phyloP scores from a whole-genome alignment of 176 grass and related monocot species.

The Aegilops longissima region DNA sequence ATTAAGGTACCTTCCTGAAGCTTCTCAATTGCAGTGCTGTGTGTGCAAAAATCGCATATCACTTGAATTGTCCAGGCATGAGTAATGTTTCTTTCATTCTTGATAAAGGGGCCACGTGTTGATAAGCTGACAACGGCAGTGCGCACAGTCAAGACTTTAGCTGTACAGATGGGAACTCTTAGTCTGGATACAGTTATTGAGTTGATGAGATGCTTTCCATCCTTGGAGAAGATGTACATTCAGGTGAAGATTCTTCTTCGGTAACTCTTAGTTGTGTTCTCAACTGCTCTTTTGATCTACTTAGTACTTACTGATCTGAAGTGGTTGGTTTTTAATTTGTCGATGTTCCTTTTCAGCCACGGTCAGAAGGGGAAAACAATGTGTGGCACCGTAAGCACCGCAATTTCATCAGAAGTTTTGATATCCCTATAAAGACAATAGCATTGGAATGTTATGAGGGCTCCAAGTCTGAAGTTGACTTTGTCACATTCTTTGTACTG shows the following conservation, averaged over 20 bases:
- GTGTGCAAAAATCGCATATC: background rate
- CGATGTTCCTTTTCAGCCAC: background rate
- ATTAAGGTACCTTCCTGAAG: background rate
- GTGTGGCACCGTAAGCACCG: background rate
- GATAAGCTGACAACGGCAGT: background rate
- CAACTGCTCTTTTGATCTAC: background rate
- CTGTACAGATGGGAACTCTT: background rate
- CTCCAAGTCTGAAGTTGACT: background rate
- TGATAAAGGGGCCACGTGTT: background rate
- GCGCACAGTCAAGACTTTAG: background rate
- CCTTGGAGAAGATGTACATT: background rate
- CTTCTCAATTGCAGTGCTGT: background rate
- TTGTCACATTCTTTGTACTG: background rate
- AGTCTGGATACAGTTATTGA: background rate
- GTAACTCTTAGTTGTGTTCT: background rate
- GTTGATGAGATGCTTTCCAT: background rate
- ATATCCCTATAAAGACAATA: background rate
- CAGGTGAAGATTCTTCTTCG: background rate
- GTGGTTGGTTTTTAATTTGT: background rate
- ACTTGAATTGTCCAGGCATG: background rate
- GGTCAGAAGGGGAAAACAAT: background rate
- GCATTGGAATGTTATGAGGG: background rate
- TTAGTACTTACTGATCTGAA: background rate
- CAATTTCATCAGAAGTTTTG: background rate
- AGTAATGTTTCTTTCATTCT: background rate